A percentile compares a stretch with the other conserved stretches of the same genome.
Evolutionary conservation across 169 alveolate genomes (phyloP).

Genomic region (Plasmodium sp.): DNA sequence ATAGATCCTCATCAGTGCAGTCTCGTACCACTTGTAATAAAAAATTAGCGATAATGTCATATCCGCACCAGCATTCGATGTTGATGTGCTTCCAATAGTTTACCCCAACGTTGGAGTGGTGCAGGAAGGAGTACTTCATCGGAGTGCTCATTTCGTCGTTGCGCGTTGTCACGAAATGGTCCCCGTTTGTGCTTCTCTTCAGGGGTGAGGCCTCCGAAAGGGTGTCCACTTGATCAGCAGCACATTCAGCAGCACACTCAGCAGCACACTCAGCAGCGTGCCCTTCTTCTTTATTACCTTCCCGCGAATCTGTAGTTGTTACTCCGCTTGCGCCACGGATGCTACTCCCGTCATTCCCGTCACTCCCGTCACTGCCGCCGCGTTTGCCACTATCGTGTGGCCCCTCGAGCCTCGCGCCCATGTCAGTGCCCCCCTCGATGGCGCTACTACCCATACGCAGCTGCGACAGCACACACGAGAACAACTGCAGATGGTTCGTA

Average conservation of each 20-base stretch:
- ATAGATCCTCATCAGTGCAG: background rate
- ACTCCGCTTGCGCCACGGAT: background rate
- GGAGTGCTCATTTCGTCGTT: background rate
- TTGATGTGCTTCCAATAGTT: constrained; percentile 48
- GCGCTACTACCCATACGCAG: background rate
- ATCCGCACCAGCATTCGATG: constrained; percentile 38
- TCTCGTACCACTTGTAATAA: constrained; percentile 7
- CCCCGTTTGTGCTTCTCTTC: background rate
- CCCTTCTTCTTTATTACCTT: background rate
- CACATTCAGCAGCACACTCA: background rate
- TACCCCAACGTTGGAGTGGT: constrained; percentile 13
- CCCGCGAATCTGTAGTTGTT: background rate
- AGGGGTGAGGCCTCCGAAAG: background rate
- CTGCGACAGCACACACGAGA: background rate
- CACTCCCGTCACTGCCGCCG: background rate
- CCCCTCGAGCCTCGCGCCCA: background rate
- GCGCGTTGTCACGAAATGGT: background rate
- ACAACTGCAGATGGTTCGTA: constrained; percentile 26
- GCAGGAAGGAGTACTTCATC: constrained; percentile 19
- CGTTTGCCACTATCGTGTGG: background rate
- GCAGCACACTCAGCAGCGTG: background rate
- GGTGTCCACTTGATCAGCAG: background rate
- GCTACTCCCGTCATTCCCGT: background rate
- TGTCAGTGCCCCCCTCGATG: background rate
- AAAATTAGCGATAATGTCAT: constrained; percentile 47